These are phyloP conservation scores for Candida palmyrensis DNA, from an alignment of 805 yeast species.

Conservation along the genomic window DNA sequence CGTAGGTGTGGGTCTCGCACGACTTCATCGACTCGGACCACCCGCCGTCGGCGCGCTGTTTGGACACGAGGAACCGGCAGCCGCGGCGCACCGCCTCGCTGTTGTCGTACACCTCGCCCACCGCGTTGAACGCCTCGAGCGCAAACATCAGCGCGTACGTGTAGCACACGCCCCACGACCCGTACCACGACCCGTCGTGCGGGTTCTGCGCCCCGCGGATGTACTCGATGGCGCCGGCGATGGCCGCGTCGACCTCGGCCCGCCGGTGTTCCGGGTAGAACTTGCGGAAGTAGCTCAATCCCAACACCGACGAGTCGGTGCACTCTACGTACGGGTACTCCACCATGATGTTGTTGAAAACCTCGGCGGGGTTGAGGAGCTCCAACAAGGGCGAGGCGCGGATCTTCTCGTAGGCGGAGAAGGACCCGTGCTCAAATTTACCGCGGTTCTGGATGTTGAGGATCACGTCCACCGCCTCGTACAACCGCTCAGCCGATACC, in stretches of 20 bases:
- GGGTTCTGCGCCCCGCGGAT: conserved; percentile 60
- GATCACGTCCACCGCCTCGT: conserved; percentile 71
- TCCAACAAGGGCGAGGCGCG: conserved; percentile 78
- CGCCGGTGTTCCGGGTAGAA: conserved; percentile 59
- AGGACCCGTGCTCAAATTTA: conserved; percentile 80
- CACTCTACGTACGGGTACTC: conserved; percentile 98
- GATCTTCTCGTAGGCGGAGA: conserved; percentile 84
- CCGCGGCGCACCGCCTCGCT: conserved; percentile 63
- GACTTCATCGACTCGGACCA: conserved; percentile 97
- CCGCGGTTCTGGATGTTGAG: conserved; percentile 75
- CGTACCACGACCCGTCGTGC: conserved; percentile 93
- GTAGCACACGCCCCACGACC: conserved; percentile 96
- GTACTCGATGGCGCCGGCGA: conserved; percentile 67
- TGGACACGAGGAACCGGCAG: conserved; percentile 74
- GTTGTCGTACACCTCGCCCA: conserved; percentile 58
- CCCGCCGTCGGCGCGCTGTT: conserved; percentile 87
- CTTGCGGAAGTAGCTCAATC: conserved; percentile 71
- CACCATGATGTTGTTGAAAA: conserved; percentile 96
- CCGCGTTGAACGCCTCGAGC: conserved; percentile 77
- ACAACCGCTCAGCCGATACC: conserved; percentile 50
- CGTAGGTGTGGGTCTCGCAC: conserved; percentile 75
- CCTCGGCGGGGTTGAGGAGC: conserved; percentile 90
- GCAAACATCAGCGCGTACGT: conserved; percentile 99
- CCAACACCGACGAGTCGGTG: conserved; percentile 91
- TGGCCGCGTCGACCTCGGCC: conserved; percentile 62